These are phyloP conservation scores for Emericellopsis atlantica DNA, from an alignment of 2,329 filamentous ascomycete species.

Conservation along the genomic window DNA sequence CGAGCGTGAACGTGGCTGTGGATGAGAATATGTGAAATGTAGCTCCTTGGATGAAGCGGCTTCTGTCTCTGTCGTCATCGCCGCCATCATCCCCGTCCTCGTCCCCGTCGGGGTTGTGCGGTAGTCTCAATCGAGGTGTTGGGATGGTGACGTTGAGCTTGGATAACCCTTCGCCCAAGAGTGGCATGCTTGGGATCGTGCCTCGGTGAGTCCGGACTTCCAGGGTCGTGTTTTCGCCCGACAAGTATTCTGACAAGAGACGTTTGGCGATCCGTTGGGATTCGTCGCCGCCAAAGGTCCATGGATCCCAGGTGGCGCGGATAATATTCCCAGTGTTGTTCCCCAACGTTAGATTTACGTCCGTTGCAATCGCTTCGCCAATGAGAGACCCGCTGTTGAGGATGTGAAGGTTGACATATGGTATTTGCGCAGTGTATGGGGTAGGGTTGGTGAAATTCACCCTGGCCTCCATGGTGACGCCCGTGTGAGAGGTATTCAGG, in stretches of 20 bases:
- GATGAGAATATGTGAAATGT: conserved; percentile 81
- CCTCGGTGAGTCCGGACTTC: conserved; percentile 57
- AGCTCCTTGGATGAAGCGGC: conserved; percentile 70
- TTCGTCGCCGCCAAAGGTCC: conserved; percentile 39
- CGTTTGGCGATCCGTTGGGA: conserved; percentile 54
- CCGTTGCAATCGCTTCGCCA: conserved; percentile 57
- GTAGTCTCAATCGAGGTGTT: conserved; percentile 53
- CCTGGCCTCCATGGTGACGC: conserved; percentile 56
- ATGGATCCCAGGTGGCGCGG: conserved; percentile 63
- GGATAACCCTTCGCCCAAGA: conserved; percentile 61
- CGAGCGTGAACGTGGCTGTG: conserved; percentile 71
- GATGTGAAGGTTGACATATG: conserved; percentile 66
- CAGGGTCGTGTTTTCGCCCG: conserved; percentile 73
- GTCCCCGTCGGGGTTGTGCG: conserved; percentile 27
- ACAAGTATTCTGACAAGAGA: conserved; percentile 75
- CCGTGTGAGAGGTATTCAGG: conserved; percentile 56
- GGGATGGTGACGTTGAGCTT: conserved; percentile 58
- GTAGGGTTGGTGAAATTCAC: conserved; percentile 89
- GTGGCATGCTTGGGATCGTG: conserved; percentile 62
- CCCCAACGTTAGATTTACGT: conserved; percentile 53
- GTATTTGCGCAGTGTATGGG: conserved; percentile 70
- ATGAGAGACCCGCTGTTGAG: conserved; percentile 61
- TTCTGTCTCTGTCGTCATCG: conserved; percentile 14
- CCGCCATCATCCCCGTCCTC: conserved; percentile 24
- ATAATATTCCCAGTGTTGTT: conserved; percentile 60